These are phyloP conservation scores for Yarrowia sp. DNA, from an alignment of 805 yeast genomes.

Conservation along the genomic window DNA sequence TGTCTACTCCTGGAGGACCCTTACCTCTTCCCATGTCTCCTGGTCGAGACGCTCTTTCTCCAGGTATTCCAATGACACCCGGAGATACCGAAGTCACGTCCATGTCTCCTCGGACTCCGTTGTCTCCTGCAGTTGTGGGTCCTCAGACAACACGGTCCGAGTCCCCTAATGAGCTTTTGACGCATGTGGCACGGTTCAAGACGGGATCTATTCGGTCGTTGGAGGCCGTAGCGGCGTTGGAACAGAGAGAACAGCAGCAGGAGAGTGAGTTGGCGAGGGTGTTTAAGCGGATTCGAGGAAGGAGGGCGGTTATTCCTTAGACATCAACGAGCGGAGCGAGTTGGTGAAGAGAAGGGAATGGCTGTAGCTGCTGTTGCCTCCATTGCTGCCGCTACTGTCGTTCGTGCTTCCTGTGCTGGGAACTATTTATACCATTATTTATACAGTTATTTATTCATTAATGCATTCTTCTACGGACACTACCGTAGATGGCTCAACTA, in stretches of 20 bases:
- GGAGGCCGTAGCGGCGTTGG: neutral
- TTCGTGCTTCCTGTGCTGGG: too few species aligned
- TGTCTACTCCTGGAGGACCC: neutral
- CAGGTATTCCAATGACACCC: neutral
- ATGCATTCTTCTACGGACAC: neutral
- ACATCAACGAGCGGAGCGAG: neutral
- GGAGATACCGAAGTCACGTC: neutral
- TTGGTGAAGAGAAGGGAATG: too few species aligned
- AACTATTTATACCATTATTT: neutral
- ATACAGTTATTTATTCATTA: conserved; percentile 1
- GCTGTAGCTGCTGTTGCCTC: too few species aligned
- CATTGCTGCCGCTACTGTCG: too few species aligned
- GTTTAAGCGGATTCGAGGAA: conserved; percentile 10
- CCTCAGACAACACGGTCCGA: neutral
- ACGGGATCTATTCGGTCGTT: conserved; percentile 11
- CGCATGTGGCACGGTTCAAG: conserved; percentile 15
- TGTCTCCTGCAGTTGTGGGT: neutral
- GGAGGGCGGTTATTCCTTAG: neutral
- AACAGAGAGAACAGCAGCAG: neutral
- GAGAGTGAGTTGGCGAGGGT: conserved; percentile 17
- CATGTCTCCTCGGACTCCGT: conserved; percentile 1
- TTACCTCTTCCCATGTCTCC: neutral
- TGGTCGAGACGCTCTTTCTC: neutral
- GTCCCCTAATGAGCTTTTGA: neutral
- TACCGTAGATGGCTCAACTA: too few species aligned